Percentiles rank a stretch among this genome's conserved stretches.
These are phyloP conservation scores for Heimioporus sp. DNA, from an alignment of 768 basidiomycete species.

Conservation along the genomic window DNA sequence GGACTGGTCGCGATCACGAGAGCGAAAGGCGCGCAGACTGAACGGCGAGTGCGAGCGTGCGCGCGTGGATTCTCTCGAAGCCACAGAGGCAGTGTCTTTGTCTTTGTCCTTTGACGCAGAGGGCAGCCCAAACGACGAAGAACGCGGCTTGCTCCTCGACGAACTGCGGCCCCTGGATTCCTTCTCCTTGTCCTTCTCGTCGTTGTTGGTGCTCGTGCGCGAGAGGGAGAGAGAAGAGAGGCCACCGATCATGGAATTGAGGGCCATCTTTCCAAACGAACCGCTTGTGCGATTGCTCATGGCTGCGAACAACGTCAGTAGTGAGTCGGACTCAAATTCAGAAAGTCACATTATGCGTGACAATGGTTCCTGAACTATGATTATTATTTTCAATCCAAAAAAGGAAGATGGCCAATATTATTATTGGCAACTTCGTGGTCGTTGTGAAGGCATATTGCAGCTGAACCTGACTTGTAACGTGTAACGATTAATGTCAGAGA, in stretches of 20 bases:
- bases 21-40: slow-evolving; percentile 62
- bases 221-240: slow-evolving; percentile 63
- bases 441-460: no score
- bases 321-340: no score
- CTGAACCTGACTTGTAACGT: no score
- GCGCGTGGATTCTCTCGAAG: slow-evolving; percentile 52
- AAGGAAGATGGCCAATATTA: no score
- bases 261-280: slow-evolving; percentile 61
- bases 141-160: slow-evolving; percentile 31
- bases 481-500: no score
- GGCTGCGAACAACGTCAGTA: slow-evolving; percentile 30
- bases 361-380: no score
- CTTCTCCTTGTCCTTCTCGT: slow-evolving; percentile 42
- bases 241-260: slow-evolving; percentile 70
- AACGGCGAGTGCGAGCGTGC: slow-evolving; percentile 84
- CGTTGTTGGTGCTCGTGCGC: slow-evolving; percentile 44
- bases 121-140: slow-evolving; percentile 47
- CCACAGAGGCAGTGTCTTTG: slow-evolving; percentile 36
- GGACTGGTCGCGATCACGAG: slow-evolving; percentile 53
- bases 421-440: no score
- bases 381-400: no score
- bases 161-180: slow-evolving; percentile 53
- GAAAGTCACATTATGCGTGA: no score
- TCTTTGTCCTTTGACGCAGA: slow-evolving; percentile 32
- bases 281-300: slow-evolving; percentile 35